Evolutionary conservation across 139 green algal species (phyloP).

Genomic region (Coelastrella sp.): DNA sequence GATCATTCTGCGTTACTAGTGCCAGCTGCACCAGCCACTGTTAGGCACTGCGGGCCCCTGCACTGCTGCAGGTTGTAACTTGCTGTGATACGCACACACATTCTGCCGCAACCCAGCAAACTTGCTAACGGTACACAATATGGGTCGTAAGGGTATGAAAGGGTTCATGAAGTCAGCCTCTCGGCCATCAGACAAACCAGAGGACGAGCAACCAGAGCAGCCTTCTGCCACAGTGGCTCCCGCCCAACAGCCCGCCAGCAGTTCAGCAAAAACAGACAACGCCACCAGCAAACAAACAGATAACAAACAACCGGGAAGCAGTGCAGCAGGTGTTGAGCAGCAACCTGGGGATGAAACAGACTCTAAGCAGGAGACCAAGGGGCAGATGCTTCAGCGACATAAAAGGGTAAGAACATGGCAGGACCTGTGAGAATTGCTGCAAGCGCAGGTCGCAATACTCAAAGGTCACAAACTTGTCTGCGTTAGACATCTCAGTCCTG

Average conservation of each 20-base stretch:
- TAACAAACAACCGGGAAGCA: neutral
- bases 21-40: no score
- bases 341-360: neutral
- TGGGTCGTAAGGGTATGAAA: conserved; percentile 48
- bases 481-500: neutral
- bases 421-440: neutral
- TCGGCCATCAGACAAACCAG: neutral
- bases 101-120: no score
- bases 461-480: neutral
- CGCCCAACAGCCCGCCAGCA: neutral
- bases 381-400: conserved; percentile 83
- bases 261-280: neutral
- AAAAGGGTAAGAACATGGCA: conserved; percentile 64
- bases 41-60: no score
- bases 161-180: conserved; percentile 28
- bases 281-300: no score
- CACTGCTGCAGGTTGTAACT: no score
- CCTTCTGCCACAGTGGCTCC: no score
- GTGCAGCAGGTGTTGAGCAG: conserved; percentile 14
- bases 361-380: conserved; percentile 59
- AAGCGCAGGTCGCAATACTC: neutral
- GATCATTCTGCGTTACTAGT: no score
- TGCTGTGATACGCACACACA: no score
- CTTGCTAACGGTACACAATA: no score
- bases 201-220: neutral